Evolutionary conservation across 179 eudicot genomes (phyloP).

Genomic region (Nepenthes alata): DNA sequence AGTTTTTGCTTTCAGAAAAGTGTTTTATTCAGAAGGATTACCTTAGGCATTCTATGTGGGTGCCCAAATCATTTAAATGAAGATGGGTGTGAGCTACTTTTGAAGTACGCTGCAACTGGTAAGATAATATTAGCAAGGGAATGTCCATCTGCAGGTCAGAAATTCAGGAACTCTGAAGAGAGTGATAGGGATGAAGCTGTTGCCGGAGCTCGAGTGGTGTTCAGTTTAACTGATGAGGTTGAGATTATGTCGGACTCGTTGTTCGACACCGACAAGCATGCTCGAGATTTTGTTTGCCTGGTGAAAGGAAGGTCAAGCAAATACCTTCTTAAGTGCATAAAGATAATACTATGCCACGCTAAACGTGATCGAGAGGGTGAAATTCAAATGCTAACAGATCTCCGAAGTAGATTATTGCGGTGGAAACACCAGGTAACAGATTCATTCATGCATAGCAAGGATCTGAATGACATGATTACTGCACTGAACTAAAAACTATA

Average conservation of each 20-base stretch:
- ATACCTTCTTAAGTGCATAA: conserved; percentile 36
- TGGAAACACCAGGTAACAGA: conserved; percentile 28
- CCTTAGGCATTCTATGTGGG: conserved; percentile 32
- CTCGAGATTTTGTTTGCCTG: conserved; percentile 22
- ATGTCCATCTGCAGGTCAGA: conserved; percentile 10
- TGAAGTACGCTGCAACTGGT: conserved; percentile 49
- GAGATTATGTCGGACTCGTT: conserved; percentile 30
- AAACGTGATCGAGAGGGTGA: conserved; percentile 8
- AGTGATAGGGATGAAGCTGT: conserved; percentile 23
- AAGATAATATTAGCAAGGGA: conserved; percentile 5
- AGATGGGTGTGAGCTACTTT: conserved; percentile 25
- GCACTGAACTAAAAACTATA: conserved; percentile 2
- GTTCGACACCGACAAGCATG: conserved; percentile 26
- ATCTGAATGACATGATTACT: conserved; percentile 16
- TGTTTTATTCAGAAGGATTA: conserved; percentile 28
- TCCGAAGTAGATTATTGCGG: conserved; percentile 16
- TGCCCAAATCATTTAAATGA: conserved; percentile 16
- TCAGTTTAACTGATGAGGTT: conserved; percentile 25
- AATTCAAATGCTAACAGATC: conserved; percentile 17
- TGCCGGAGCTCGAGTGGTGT: conserved; percentile 34
- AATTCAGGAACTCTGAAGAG: conserved; percentile 7
- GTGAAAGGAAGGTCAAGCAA: conserved; percentile 21
- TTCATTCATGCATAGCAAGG: conserved; percentile 13
- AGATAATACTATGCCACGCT: conserved; percentile 21
- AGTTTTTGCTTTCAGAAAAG: conserved; percentile 8